Base-by-base conservation (phyloP, 2,329 filamentous ascomycete species). In the Grosmannia huntii region DNA sequence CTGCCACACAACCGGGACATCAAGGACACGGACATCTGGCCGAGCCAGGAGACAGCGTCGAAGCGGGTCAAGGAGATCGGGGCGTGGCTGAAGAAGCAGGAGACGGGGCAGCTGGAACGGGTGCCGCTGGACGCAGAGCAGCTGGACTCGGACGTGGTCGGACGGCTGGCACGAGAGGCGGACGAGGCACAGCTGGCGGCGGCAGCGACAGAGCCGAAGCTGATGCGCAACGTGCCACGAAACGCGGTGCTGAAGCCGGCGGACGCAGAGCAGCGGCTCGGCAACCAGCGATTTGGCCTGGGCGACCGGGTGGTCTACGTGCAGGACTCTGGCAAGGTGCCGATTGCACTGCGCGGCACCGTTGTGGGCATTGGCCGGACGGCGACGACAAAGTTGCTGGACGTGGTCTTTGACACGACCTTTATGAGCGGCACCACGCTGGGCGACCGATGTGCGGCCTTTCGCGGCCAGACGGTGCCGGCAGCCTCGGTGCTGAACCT, bases 401-500 rank as follows among this genome's bases (percentile, higher is more conserved):
- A 99, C 69, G 82, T 97, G 59, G 85, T 99, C 9, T 99, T 96
- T 72, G 95, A 99, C 69, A 82, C 83, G 14, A 87, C 90, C 0
- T 99, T 99, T 72, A 97, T 99, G 91, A 95, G 90, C 67, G 94
- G 94, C 62, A 96, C 91, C 1, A 94, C 89, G 0, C 79, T 99
- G 19, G 88, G 89, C 60, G 90, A 91, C 59, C 86, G 94, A 60
- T 96, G 92, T 68, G 90, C 90, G 28, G 85, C 89, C 44, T 99
- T 99, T 83, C 84, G 92, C 41, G 94, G 94, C 56, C 91, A 94
- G 69, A 96, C 94, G 0, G 90, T 99, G 4, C 83, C 90, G 2
- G 82, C 86, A 7, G 87, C 87, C n/a, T 87, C 89, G 0, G 90
- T 97, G 2, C 79, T 99, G 38, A 99, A 99, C 72, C 76, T 95